These are phyloP conservation scores for Phytomonas sp. DNA, from an alignment of 208 protist genomes.

Conservation along the genomic window DNA sequence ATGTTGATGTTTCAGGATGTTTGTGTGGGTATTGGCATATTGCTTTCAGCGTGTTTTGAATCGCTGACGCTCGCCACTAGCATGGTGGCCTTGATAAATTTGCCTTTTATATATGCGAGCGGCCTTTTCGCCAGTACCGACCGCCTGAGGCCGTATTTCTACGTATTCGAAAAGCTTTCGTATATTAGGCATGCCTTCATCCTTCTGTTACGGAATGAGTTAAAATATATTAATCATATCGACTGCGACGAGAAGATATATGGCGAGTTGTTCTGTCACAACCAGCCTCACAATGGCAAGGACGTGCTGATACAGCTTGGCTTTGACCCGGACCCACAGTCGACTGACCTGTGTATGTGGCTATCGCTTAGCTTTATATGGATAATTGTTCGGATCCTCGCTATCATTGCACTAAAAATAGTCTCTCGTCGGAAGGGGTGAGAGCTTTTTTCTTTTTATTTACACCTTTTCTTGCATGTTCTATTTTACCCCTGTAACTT, in stretches of 20 bases:
- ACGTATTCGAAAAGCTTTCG: conserved; percentile 69
- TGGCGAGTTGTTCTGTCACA: conserved; percentile 37
- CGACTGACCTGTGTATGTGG: conserved; percentile 48
- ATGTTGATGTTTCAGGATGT: conserved; percentile 42
- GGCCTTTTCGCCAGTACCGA: conserved; percentile 58
- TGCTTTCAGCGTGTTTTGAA: conserved; percentile 30
- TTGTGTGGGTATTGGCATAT: conserved; percentile 41
- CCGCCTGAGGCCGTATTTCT: conserved; percentile 70
- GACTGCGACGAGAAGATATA: conserved; percentile 36
- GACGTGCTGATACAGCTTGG: conserved; percentile 43
- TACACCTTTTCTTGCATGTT: background rate
- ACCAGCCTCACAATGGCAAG: conserved; percentile 34
- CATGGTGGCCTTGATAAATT: conserved; percentile 43
- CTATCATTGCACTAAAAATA: conserved; percentile 26
- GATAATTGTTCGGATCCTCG: conserved; percentile 26
- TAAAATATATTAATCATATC: conserved; percentile 39
- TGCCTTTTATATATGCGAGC: conserved; percentile 52
- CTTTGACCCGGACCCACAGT: conserved; percentile 46
- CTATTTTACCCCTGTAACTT: background rate
- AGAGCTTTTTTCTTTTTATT: background rate
- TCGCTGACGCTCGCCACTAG: conserved; percentile 30
- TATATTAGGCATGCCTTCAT: conserved; percentile 67
- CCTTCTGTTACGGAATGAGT: conserved; percentile 53
- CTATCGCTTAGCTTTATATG: conserved; percentile 43
- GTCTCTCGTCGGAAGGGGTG: conserved; percentile 16